Conservation (phyloP, 73 alveolate genomes). For the Vitrella brassicaformis region DNA sequence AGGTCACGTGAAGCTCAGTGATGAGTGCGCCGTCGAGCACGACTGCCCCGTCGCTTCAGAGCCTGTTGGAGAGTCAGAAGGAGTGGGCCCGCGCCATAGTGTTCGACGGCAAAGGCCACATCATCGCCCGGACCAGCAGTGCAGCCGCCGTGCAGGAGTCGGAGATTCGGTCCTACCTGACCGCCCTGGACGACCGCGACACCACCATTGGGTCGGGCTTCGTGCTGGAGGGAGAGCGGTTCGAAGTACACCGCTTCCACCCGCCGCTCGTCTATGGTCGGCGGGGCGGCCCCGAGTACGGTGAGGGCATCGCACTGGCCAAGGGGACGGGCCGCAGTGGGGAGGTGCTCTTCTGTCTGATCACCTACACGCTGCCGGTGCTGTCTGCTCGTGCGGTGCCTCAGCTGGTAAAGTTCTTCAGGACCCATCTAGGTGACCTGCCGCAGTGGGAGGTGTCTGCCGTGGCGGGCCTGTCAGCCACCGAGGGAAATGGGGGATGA, state of each 20-base stretch:
- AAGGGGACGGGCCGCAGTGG: constrained; percentile 46
- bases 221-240: constrained; percentile 51
- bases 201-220: constrained; percentile 45
- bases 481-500: too few relatives aligned
- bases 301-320: constrained; percentile 77
- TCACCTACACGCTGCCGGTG: constrained; percentile 80
- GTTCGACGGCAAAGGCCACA: constrained; percentile 30
- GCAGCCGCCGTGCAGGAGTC: constrained; percentile 34
- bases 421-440: neutral
- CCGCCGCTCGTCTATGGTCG: constrained; percentile 91
- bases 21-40: too few relatives aligned
- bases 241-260: constrained; percentile 89
- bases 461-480: too few relatives aligned
- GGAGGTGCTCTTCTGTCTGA: constrained; percentile 53
- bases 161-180: constrained; percentile 6
- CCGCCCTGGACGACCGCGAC: constrained; percentile 34
- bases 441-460: neutral
- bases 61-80: too few relatives aligned
- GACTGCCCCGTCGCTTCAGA: too few relatives aligned
- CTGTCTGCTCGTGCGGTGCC: constrained; percentile 85
- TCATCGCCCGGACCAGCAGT: constrained; percentile 28
- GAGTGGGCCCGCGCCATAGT: constrained; percentile 42
- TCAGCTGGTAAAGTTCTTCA: constrained; percentile 54
- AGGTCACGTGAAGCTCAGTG: too few relatives aligned
- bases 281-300: constrained; percentile 92